Evolutionary conservation across 2,329 filamentous ascomycete genomes (phyloP), one percentile per base, ranked within the genome.

Genomic region (Pseudogymnoascus pannorum): DNA sequence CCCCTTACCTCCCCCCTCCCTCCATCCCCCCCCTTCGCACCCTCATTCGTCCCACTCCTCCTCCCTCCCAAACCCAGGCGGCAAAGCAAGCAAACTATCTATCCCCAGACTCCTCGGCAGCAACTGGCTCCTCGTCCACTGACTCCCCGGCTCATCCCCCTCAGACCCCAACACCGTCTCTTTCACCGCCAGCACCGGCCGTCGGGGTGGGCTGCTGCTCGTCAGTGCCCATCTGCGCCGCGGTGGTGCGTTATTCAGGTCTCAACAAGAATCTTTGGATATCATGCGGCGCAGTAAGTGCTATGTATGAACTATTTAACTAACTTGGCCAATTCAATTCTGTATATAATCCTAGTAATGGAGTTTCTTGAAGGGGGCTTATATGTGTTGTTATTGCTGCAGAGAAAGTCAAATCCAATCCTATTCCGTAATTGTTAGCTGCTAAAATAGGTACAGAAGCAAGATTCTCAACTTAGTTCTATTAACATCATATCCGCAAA

Each of bases 51-150:
- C 40, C 42, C 42, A 51, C 6, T 16, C 42, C 42, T 48, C 44
- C 1, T 31, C 44, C n/a, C 44, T 24, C 26, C n/a, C n/a, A n/a
- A 16, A 54, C 0, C 44, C 44, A 11, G 44, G 44, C 44, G 44
- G 44, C 44, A 54, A 29, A 54, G 24, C 44, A 54, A 54, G 44
- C 44, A 54, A 54, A 54, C 44, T 54, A 54, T 54, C 44, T 24
- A 54, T 54, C 44, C 44, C 44, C 44, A 54, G 18, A 12, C 44
- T 54, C 24, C 44, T 24, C 2, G 44, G 44, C 44, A 54, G 7
- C 44, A 54, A 18, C 24, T 54, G 44, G 5, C 44, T 54, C 44
- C 44, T 54, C 24, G 44, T 54, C 44, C 44, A 54, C 24, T 54
- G 44, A 54, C 44, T 54, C 44, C 44, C 44, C 44, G 31, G 24